Base-by-base conservation (phyloP, 768 basidiomycete genomes). In the Leccinum olivaceopallidum region DNA sequence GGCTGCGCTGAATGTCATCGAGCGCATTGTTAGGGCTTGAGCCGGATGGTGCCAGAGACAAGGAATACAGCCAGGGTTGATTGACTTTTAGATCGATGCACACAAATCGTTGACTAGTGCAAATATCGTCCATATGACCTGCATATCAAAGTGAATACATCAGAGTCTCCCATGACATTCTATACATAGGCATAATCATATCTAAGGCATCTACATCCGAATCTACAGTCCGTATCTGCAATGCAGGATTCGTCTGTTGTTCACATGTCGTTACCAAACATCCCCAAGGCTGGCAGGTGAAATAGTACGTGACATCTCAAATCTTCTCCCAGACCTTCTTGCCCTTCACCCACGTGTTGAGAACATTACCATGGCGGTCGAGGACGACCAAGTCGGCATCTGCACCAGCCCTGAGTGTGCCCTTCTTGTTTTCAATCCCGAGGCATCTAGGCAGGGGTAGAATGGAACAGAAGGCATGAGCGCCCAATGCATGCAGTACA, bases 311-410 rank as follows among this genome's bases (percentile, higher is more conserved):
- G 49, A 59, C 28, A 57, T 53, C 50, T 65, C 63, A 72, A 55
- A 57, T 65, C 72, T 72, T 75, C 32, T 67, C 76, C 90, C 90
- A 94, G 8, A 87, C 88, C 67, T 87, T 80, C 72, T 81, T 85
- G 6, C 92, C 94, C 64, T 77, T 83, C 20, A 94, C 86, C 90
- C 90, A 92, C 13, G 90, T 90, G 62, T 81, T 83, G 37, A 87
- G 73, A 16, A 90, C 85, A 52, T 79, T 76, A 4, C 92, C 91
- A 53, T 81, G 78, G 58, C 81, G 78, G 68, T 91, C 86, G 51
- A 94, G 81, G 28, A 95, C 85, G 42, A 87, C 83, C 39, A 96
- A 76, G 75, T 96, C 94, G 9, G 93, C 94, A 70, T 95, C 90
- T 32, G 86, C 90, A n/a, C 91, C 93, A 1, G 89, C 76, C 53